These are phyloP conservation scores for Taiozyma sp. DNA, from an alignment of 1,139 yeast species.

Conservation along the genomic window DNA sequence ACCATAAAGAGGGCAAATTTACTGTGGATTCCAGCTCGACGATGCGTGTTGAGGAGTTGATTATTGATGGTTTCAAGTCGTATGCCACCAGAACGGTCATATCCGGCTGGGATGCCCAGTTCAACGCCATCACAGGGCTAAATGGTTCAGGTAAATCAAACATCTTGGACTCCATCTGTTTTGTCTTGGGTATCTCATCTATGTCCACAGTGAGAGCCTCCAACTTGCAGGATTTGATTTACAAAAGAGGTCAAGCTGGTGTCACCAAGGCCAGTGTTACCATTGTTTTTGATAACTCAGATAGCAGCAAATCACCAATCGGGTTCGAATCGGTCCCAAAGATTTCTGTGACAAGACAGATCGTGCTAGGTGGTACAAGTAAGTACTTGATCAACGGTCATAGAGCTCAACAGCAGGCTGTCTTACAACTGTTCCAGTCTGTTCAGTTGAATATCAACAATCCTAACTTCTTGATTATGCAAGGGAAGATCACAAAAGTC, in stretches of 20 bases:
- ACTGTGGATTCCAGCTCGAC: not conserved
- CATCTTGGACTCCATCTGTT: conserved; percentile 93
- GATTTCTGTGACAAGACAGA: conserved; percentile 89
- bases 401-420: conserved; percentile 93
- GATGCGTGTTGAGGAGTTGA: conserved; percentile 93
- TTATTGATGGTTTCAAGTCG: conserved; percentile 96
- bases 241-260: conserved; percentile 97
- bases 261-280: conserved; percentile 97
- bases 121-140: conserved; percentile 95
- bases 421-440: conserved; percentile 83
- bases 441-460: conserved; percentile 94
- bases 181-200: conserved; percentile 94
- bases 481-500: conserved; percentile 96
- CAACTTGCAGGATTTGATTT: conserved; percentile 87
- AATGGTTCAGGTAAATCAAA: conserved; percentile 98
- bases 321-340: conserved; percentile 79
- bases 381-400: conserved; percentile 94
- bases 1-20: not conserved
- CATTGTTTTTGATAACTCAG: conserved; percentile 86
- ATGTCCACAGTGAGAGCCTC: conserved; percentile 94
- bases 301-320: conserved; percentile 70
- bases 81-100: conserved; percentile 97
- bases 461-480: conserved; percentile 97
- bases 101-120: conserved; percentile 92
- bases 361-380: conserved; percentile 86